Base-by-base conservation (phyloP, 2,329 filamentous ascomycete genomes). In the Ambrosiella beaveri region DNA sequence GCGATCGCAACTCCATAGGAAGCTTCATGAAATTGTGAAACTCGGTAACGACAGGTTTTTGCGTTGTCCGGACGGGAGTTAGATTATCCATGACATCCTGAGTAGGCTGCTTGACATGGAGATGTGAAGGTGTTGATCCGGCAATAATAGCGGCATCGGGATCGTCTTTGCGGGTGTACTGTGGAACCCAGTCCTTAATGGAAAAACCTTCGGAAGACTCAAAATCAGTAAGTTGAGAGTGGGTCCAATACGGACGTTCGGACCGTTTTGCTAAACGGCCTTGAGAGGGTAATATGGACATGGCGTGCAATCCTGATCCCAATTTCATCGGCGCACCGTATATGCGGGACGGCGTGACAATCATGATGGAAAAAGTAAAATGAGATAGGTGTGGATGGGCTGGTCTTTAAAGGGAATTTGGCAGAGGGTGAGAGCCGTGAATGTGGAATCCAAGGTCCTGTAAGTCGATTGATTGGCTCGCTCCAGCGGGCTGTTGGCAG, bases 1-100 rank as follows among this genome's bases (percentile, higher is more conserved):
- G 60, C 37, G 40, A 51, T 7, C 63, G 62, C 15, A 63, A 57
- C 47, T 63, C 62, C 13, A 53, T 58, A 9, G 62, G 62, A 39
- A 63, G 38, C 19, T 61, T 56, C n/a, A 44, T 54, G 40, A 63
- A 63, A 35, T 53, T 38, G 17, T 37, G 57, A 49, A 63, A 63
- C 38, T 19, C 17, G n/a, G 44, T 38, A 17, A 35, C 7, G 17
- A 6, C 9, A 9, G 8, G 19, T 35, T 19, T n/a, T 41, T 41
- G 39, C 39, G 39, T 12, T n/a, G n/a, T 11, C 11, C 11, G n/a
- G 3, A 41, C 39, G 39, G 39, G 11, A 41, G 4, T n/a, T 41
- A 41, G n/a, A n/a, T n/a, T 12, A n/a, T 11, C 39, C 11, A 41
- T 6, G 11, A 12, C 5, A n/a, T 27, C 17, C 9, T 15, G 17